Percentiles rank a stretch among this genome's conserved stretches.
These are phyloP conservation scores for Pancytospora philotis DNA, from an alignment of 371 early-diverging fungal species.

Conservation along the genomic window DNA sequence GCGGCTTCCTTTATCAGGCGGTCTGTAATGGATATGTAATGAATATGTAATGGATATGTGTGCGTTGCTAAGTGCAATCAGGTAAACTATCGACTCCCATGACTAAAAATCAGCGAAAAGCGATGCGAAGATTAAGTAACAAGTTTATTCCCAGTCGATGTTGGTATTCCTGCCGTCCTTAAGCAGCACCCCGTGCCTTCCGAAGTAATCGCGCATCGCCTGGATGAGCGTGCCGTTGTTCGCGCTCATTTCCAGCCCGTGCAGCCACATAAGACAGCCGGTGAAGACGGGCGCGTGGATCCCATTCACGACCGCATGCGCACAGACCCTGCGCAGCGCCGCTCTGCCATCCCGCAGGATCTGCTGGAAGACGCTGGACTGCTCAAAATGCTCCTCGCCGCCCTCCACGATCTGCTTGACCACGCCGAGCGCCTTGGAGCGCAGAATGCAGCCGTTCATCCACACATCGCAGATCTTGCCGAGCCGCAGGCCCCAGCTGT, in stretches of 20 bases:
- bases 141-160: constrained; percentile 53
- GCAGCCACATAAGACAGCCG: constrained; percentile 75
- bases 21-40: too few species aligned
- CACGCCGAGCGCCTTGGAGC: constrained; percentile 54
- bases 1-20: too few species aligned
- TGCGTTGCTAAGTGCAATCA: too few species aligned
- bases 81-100: too few species aligned
- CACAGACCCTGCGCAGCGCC: constrained; percentile 71
- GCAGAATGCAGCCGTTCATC: constrained; percentile 96
- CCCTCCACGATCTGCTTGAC: not conserved
- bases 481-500: constrained; percentile 84
- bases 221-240: constrained; percentile 89
- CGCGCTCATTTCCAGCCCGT: constrained; percentile 71
- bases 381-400: constrained; percentile 29
- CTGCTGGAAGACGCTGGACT: constrained; percentile 7
- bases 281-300: constrained; percentile 78
- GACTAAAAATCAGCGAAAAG: too few species aligned
- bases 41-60: too few species aligned
- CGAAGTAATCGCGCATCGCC: constrained; percentile 91
- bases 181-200: constrained; percentile 68
- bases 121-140: too few species aligned
- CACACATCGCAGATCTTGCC: constrained; percentile 89
- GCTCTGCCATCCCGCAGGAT: constrained; percentile 68
- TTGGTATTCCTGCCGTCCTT: constrained; percentile 39
- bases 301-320: constrained; percentile 69